Conservation (phyloP, 495 filamentous ascomycete species). For the Neurospora tetraspora region DNA sequence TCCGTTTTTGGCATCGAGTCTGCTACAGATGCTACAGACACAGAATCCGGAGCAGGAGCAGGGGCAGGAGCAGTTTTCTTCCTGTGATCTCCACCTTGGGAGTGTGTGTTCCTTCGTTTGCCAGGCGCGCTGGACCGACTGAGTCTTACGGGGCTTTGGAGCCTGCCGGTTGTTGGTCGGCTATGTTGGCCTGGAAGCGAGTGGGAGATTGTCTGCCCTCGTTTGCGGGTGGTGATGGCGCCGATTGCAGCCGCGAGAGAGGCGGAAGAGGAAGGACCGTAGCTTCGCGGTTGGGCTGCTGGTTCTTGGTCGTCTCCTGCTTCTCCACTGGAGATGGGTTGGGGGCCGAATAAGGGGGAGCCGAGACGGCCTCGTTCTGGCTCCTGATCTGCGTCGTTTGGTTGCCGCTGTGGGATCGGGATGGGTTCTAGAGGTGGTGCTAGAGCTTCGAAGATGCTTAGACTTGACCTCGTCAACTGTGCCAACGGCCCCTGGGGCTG, state of each 20-base stretch:
- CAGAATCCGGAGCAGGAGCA: neutral
- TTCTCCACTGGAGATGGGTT: neutral
- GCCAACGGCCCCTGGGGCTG: constrained; percentile 61
- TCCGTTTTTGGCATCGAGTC: neutral
- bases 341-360: constrained; percentile 44
- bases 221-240: constrained; percentile 21
- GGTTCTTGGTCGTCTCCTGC: neutral
- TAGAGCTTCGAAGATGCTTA: constrained; percentile 12
- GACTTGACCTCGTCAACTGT: constrained; percentile 34
- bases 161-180: constrained; percentile 4
- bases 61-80: neutral
- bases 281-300: constrained; percentile 24
- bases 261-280: constrained; percentile 39
- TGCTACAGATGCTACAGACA: neutral
- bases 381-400: neutral
- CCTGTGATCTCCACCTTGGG: neutral
- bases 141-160: constrained; percentile 37
- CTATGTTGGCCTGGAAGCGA: neutral
- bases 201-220: constrained; percentile 31
- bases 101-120: constrained; percentile 34
- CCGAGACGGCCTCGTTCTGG: constrained; percentile 40
- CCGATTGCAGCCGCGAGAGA: constrained; percentile 30
- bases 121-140: constrained; percentile 33
- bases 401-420: neutral
- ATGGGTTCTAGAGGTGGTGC: constrained; percentile 6